Evolutionary conservation across 176 grass and related monocot species (phyloP), one percentile per base, ranked within the genome.

Genomic region (Puya raimondii): DNA sequence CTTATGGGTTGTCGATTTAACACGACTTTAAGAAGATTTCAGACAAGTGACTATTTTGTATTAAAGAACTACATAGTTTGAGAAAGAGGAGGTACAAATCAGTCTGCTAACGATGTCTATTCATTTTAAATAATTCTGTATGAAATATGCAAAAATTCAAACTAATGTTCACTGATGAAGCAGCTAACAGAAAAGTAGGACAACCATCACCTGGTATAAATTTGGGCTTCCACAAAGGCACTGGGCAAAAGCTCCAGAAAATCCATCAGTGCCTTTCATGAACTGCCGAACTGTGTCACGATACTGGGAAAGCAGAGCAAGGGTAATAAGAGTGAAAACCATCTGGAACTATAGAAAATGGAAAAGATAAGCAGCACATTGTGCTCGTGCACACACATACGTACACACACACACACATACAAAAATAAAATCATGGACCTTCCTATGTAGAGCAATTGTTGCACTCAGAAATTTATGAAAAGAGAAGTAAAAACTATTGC

Each of bases 161-260:
- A 16, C 11, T 58, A 14, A 17, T 58, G 15, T 12, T 17, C 14
- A 17, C n/a, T 14, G 52, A 58, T 15, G 18, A 16, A 17, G 15
- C 54, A 58, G 18, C 54, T 17, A 16, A 58, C 18, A 18, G 4
- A 66, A 27, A 23, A 52, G 2, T 15, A 52, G 12, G 17, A 70
- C 12, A 70, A 59, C 13, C 16, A 69, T 68, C 82, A 97, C 94
- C 86, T 97, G 86, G 74, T 97, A 97, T 57, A 97, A 75, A 49
- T 92, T 85, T 73, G 94, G 89, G 78, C 94, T 97, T 78, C 94
- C 89, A 42, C 94, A 97, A 66, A 97, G 74, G 54, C 94, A 97
- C 70, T 97, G 83, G 1, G 89, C 94, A 81, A 97, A 92, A 80
- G 79, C 86, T 85, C 89, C 89, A 85, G 94, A 64, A 90, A 90